Conservation (phyloP, 192 early-diverging fungal genomes). For the Chytriomyces sp. region DNA sequence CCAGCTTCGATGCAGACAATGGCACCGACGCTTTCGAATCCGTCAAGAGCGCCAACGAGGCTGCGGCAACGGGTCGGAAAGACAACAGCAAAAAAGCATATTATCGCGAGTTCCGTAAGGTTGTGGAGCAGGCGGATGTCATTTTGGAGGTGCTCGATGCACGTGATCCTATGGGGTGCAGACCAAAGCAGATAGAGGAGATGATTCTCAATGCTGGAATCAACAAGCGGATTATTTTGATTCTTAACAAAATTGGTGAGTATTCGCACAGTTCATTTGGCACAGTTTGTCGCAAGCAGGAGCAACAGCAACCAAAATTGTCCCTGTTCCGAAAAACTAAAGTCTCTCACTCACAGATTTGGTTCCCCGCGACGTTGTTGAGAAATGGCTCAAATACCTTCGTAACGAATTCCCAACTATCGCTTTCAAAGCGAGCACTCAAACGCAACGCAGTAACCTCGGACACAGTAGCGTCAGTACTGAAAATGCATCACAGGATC, state of each 20-base stretch:
- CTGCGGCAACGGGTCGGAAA: slow-evolving; percentile 65
- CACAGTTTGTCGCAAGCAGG: no score
- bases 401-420: slow-evolving; percentile 96
- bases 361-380: slow-evolving; percentile 89
- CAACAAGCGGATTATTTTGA: slow-evolving; percentile 89
- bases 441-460: slow-evolving; percentile 86
- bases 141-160: slow-evolving; percentile 96
- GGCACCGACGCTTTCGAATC: slow-evolving; percentile 35
- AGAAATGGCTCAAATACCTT: slow-evolving; percentile 93
- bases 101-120: slow-evolving; percentile 96
- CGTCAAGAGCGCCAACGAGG: slow-evolving; percentile 35
- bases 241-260: slow-evolving; percentile 96
- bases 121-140: slow-evolving; percentile 95
- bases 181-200: slow-evolving; percentile 90
- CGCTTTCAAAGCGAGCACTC: slow-evolving; percentile 97
- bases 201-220: slow-evolving; percentile 87
- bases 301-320: no score
- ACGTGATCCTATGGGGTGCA: slow-evolving; percentile 92
- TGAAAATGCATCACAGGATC: slow-evolving; percentile 61
- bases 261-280: not conserved
- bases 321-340: slow-evolving; percentile 1
- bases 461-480: slow-evolving; percentile 68
- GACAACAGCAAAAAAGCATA: slow-evolving; percentile 97
- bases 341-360: slow-evolving; percentile 63
- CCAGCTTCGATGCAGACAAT: slow-evolving; percentile 40